Conservation (phyloP, 2,329 filamentous ascomycete genomes). For the Nothopassalora personata region DNA sequence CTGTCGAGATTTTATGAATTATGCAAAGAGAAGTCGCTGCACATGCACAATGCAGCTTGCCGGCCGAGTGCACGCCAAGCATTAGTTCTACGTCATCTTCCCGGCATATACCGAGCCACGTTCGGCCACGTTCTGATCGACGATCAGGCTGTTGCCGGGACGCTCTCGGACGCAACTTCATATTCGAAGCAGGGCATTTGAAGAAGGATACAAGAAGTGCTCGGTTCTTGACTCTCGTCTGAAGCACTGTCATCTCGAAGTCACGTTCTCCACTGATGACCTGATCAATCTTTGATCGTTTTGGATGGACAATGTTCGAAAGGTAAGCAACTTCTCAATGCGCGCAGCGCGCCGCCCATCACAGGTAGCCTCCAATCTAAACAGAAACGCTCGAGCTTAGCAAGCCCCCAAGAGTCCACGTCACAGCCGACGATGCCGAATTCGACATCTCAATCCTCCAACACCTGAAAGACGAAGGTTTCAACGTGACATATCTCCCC, state of each 20-base stretch:
- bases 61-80: background rate
- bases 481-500: slow-evolving; percentile 37
- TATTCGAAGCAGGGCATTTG: background rate
- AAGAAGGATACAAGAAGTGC: background rate
- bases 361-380: background rate
- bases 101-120: background rate
- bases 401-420: slow-evolving; percentile 31
- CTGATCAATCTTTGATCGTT: background rate
- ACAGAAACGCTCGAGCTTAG: slow-evolving; percentile 3
- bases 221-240: no score
- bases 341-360: background rate
- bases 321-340: slow-evolving; percentile 9
- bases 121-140: slow-evolving; percentile 3
- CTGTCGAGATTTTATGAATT: background rate
- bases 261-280: background rate
- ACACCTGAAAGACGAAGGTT: slow-evolving; percentile 41
- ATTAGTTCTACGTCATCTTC: background rate
- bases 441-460: slow-evolving; percentile 37
- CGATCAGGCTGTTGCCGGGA: background rate
- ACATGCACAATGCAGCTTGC: background rate
- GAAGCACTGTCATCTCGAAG: no score
- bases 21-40: background rate
- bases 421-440: slow-evolving; percentile 36
- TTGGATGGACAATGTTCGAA: slow-evolving; percentile 14
- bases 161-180: background rate